Base-by-base conservation (phyloP, 2,329 filamentous ascomycete genomes). In the Plenodomus biglobosus region DNA sequence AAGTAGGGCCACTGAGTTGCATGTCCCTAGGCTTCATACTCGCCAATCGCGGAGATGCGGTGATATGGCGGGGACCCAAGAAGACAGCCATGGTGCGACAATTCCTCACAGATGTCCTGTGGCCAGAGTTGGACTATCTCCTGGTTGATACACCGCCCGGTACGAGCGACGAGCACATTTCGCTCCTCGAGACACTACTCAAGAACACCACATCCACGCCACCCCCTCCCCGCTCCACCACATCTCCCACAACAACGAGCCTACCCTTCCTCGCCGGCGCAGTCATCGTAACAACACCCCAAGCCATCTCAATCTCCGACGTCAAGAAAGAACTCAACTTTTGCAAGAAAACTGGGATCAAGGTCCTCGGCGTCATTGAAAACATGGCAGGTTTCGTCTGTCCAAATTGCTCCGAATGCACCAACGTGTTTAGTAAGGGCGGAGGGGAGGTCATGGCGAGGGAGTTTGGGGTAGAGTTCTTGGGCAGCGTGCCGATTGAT, bases 71-170 rank as follows among this genome's bases (percentile, higher is more conserved):
- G 44, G 94, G 94, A 0, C 94, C 94, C 2, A 99, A 99, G 75
- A 99, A 99, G 77, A 99, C 94, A 3, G 94, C 94, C 42, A 99
- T 99, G 94, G 90, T 99, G 49, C 85, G 92, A 35, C 94, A 99
- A 71, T 99, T 99, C 68, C 78, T 99, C 21, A 87, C 88, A 1
- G 92, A 96, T 66, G 92, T 96, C 3, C 80, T 90, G 22, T 97
- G 94, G 94, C 82, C 78, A 0, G 82, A 84, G 44, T 83, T 90
- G n/a, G 92, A 97, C 70, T 97, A 90, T 67, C 80, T 99, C 0
- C 82, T 99, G 50, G 90, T 99, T 65, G 94, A 99, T 72, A 99
- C 94, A 2, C 94, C 94, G 11, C 94, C 94, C 0, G 94, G 94
- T 2, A 99, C 94, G 2, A 94, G 88, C 51, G 94, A 99, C 73